Conservation (phyloP, 148 eudicot genomes). For the Amaranthus palmeri region DNA sequence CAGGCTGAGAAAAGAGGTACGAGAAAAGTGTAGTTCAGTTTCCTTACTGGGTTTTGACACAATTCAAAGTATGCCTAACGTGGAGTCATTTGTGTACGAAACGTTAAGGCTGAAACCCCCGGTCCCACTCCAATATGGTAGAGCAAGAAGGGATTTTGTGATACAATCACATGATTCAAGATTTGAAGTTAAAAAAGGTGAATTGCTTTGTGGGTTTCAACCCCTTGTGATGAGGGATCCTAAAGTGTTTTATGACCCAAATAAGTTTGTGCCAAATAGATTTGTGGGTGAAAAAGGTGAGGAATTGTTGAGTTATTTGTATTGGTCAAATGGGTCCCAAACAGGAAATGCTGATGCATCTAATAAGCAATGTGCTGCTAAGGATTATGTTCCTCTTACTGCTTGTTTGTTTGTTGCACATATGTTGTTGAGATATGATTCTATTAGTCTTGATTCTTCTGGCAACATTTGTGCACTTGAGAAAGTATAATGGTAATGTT, state of each 20-base stretch:
- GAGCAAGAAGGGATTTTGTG: constrained; percentile 72
- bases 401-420: constrained; percentile 60
- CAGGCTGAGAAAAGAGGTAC: constrained; percentile 50
- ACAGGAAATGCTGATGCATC: constrained; percentile 36
- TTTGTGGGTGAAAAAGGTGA: constrained; percentile 48
- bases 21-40: constrained; percentile 25
- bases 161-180: constrained; percentile 51
- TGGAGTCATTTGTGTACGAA: constrained; percentile 74
- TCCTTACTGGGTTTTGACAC: constrained; percentile 33
- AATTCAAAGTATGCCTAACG: constrained; percentile 47
- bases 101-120: constrained; percentile 70
- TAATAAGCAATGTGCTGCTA: constrained; percentile 84
- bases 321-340: constrained; percentile 95
- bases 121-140: constrained; percentile 62
- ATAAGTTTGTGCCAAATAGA: constrained; percentile 46
- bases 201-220: constrained; percentile 80
- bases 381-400: constrained; percentile 55
- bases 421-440: constrained; percentile 62
- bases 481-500: constrained; percentile 27
- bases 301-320: constrained; percentile 55
- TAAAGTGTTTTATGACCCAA: constrained; percentile 63
- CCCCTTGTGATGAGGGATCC: constrained; percentile 69
- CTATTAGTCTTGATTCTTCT: constrained; percentile 39
- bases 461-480: constrained; percentile 39
- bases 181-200: constrained; percentile 74